Base-by-base conservation (phyloP, 2,329 filamentous ascomycete genomes). In the Piedraia hortae region DNA sequence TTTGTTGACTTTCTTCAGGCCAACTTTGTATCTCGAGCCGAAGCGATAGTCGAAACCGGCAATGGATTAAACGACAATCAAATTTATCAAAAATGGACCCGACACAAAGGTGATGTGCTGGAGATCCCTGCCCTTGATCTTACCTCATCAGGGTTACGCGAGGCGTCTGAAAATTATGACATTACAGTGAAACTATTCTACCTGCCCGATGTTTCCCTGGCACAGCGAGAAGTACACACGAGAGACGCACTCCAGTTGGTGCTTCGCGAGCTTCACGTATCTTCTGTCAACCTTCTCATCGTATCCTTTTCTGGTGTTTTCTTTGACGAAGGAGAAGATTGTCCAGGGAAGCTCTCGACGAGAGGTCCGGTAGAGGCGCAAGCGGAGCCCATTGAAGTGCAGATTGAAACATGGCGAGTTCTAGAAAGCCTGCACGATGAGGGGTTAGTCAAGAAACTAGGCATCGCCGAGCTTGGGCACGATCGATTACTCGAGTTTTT, bases 101-200 rank as follows among this genome's bases (percentile, higher is more conserved):
- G 64, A 20, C 55, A 82, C 10, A 13, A 16, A 9, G 7, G 16
- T 7, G 20, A 82, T 71, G 41, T 24, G 6, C 26, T 42, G 11
- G 35, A 42, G 18, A 60, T 91, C 18, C 82, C 82, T 20, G 60
- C 69, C 18, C 63, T 82, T 41, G 63, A 77, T 43, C 73, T 70
- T 54, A 53, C 61, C 7, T 50, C 59, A 14, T 63, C 62, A 3
- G 70, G 71, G 0, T 53, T 97, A 20, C 56, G 63, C 14, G 85
- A 97, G 41, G 78, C 89, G 34, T 56, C 70, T 12, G 55, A 60
- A 27, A 67, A 78, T 34, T 97, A 97, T 51, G 78, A 91, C 41
- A 78, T 91, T 38, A 91, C 82, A 1, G 69, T 85, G 28, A 97
- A 97, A 48, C 50, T 97, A 11, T 97, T 97, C 53, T 88, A 85